Conservation (phyloP, 805 yeast genomes). For the Candida golubevii region DNA sequence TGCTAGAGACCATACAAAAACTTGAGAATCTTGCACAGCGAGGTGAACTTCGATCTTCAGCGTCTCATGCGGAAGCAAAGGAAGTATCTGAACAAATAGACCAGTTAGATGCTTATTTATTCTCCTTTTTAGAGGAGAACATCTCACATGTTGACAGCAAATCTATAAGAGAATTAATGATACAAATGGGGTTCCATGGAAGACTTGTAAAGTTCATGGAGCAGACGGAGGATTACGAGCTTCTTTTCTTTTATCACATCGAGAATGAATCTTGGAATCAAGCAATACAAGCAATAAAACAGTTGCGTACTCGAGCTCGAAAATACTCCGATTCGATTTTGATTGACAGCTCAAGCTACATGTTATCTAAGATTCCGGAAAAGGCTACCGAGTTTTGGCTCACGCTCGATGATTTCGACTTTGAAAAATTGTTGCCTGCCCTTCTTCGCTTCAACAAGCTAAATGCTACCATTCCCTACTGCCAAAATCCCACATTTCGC, state of each 20-base stretch:
- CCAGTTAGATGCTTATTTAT: constrained; percentile 1
- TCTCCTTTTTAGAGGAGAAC: constrained; percentile 48
- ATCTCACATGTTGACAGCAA: constrained; percentile 52
- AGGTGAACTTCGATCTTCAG: too few species aligned
- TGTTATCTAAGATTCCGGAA: constrained; percentile 64
- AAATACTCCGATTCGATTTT: constrained; percentile 32
- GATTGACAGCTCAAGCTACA: constrained; percentile 64
- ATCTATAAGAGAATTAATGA: constrained; percentile 69
- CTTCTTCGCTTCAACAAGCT: constrained; percentile 62
- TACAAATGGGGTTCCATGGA: constrained; percentile 58
- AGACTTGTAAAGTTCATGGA: constrained; percentile 68
- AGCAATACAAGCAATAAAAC: constrained; percentile 56
- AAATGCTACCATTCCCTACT: constrained; percentile 30
- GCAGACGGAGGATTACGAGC: constrained; percentile 61
- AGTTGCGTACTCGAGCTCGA: constrained; percentile 41
- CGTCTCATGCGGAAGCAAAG: too few species aligned
- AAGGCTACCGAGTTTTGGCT: constrained; percentile 80
- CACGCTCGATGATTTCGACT: constrained; percentile 49
- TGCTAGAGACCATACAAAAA: constrained; percentile 38
- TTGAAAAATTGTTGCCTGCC: constrained; percentile 69
- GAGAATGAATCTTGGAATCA: constrained; percentile 68
- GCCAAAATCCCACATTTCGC: constrained; percentile 59
- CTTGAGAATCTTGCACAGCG: neutral
- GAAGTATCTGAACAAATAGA: neutral
- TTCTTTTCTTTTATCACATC: constrained; percentile 66